Conservation (phyloP, 106 monocot genomes). For the Dendrobium chrysotoxum region DNA sequence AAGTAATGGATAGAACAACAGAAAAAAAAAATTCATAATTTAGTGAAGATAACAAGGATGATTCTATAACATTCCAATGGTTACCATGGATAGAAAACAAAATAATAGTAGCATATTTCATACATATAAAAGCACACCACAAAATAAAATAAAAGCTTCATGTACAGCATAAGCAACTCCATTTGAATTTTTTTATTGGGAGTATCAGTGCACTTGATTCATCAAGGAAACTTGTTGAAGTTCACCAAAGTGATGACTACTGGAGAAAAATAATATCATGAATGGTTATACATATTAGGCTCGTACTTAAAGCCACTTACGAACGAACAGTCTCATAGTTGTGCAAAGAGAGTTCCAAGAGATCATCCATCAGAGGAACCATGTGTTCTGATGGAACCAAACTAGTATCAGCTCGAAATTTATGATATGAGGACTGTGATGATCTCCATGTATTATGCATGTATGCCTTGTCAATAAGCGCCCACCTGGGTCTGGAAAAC, state of each 20-base stretch:
- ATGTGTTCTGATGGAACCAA: constrained; percentile 57
- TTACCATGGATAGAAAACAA: neutral
- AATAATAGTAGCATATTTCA: neutral
- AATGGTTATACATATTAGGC: neutral
- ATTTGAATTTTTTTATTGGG: neutral
- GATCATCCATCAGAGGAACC: constrained; percentile 70
- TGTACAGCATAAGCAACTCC: neutral
- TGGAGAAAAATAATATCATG: neutral
- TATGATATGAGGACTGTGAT: constrained; percentile 88
- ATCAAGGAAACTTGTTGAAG: neutral
- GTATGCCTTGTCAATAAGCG: constrained; percentile 77
- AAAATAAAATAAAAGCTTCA: neutral
- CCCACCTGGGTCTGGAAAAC: constrained; percentile 80
- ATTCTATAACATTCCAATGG: neutral
- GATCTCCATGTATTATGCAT: constrained; percentile 96
- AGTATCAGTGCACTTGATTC: neutral
- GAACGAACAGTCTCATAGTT: constrained; percentile 89
- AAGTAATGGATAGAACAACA: neutral
- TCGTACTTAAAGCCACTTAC: constrained; percentile 45
- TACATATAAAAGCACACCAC: neutral
- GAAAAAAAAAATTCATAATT: neutral
- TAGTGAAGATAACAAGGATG: neutral
- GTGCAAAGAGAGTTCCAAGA: constrained; percentile 78
- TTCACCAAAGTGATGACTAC: neutral
- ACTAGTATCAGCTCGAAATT: constrained; percentile 44